These are phyloP conservation scores for Picea sitchensis DNA, from an alignment of 75 land plant species.

Conservation along the genomic window DNA sequence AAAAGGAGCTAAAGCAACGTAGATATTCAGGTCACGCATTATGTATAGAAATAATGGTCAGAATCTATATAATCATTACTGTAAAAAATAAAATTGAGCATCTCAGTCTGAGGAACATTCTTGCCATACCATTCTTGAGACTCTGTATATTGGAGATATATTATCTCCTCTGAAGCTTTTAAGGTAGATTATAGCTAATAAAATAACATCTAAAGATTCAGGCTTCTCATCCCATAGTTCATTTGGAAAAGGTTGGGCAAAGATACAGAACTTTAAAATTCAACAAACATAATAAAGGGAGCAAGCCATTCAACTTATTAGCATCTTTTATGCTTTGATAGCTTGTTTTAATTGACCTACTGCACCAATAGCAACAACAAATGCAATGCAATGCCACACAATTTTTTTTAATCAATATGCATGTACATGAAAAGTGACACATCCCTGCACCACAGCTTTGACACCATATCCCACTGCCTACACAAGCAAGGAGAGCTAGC, in stretches of 20 bases:
- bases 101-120: background rate
- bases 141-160: background rate
- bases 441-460: no score
- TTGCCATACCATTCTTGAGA: background rate
- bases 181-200: background rate
- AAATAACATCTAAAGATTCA: background rate
- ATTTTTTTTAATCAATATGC: no score
- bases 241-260: background rate
- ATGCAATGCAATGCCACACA: background rate
- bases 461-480: no score
- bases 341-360: background rate
- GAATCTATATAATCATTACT: background rate
- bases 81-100: background rate
- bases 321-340: background rate
- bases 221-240: background rate
- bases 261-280: no score
- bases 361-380: background rate
- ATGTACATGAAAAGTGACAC: no score
- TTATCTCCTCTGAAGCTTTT: background rate
- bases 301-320: background rate
- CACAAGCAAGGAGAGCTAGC: no score
- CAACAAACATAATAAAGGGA: background rate
- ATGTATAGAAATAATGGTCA: no score
- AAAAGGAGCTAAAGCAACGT: background rate
- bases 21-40: background rate